Percentiles rank a stretch among this genome's conserved stretches.
Evolutionary conservation across 495 filamentous ascomycete species (phyloP).

Genomic region (Tuber microsphaerosporum): DNA sequence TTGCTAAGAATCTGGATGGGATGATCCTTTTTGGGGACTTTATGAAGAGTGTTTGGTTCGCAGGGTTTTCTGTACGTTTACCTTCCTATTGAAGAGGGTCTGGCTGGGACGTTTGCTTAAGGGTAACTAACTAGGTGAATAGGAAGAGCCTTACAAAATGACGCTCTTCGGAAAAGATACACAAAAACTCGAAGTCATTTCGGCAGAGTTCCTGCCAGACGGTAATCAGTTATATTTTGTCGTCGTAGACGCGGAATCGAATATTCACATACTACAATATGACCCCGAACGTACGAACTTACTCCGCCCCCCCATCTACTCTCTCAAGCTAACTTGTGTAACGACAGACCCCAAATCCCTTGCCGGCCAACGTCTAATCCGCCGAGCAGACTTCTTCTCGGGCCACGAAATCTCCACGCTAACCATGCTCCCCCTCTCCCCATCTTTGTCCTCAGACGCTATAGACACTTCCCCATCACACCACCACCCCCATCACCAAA

Average conservation of each 20-base stretch:
- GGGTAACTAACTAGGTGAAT: slow-evolving; percentile 26
- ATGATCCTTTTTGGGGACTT: slow-evolving; percentile 88
- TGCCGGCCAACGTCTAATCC: slow-evolving; percentile 76
- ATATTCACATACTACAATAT: slow-evolving; percentile 82
- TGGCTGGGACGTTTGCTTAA: slow-evolving; percentile 7
- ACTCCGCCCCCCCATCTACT: background rate
- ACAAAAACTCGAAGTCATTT: slow-evolving; percentile 65
- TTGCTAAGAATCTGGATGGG: slow-evolving; percentile 69
- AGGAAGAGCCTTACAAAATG: slow-evolving; percentile 89
- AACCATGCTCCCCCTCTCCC: slow-evolving; percentile 62
- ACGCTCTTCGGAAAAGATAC: slow-evolving; percentile 81
- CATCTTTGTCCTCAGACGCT: slow-evolving; percentile 35
- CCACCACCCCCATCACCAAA: slow-evolving; percentile 31
- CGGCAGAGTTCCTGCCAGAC: slow-evolving; percentile 81
- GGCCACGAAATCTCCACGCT: slow-evolving; percentile 68
- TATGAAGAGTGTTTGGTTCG: slow-evolving; percentile 89
- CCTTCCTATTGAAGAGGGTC: background rate
- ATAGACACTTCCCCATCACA: slow-evolving; percentile 18
- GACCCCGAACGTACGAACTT: slow-evolving; percentile 74
- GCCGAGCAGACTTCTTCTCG: slow-evolving; percentile 77
- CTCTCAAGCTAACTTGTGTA: slow-evolving; percentile 6
- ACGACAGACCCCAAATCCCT: slow-evolving; percentile 80
- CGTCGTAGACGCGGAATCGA: slow-evolving; percentile 74
- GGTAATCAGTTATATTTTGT: slow-evolving; percentile 75
- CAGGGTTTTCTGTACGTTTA: slow-evolving; percentile 66